Evolutionary conservation across 108 stramenopile species (phyloP), one percentile per base, ranked within the genome.

Genomic region (Pelagomonas calceolata): DNA sequence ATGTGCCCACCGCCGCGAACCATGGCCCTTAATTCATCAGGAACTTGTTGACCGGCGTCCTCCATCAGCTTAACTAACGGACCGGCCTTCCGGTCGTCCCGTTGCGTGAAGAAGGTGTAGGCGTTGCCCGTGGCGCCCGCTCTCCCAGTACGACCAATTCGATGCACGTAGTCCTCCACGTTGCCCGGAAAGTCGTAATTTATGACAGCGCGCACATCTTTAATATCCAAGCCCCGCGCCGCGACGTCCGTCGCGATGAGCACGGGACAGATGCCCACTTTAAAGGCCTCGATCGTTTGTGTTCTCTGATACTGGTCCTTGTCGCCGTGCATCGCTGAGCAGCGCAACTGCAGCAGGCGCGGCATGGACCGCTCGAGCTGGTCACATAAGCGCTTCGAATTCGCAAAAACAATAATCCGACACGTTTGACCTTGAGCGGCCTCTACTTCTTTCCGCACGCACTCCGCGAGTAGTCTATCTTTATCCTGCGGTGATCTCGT

Each of bases 171-270:
- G 21, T 74, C 68, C 46, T 74, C 73, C 30, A 82, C 80, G 45
- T 82, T 81, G 32, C 82, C 65, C 30, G 96, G 95, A 90, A 98
- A 95, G 78, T 95, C 93, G 76, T 88, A 99, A 80, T 97, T 97
- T 70, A 99, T 88, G 51, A 99, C 98, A 16, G 85, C 93, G 69
- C 86, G 90, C 34, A 99, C 95, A 75, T 96, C 94, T 77, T 97
- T 96, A 37, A 99, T 95, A 78, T 99, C 98, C 34, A 99, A 78
- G 14, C 98, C 98, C 66, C 98, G 87, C 0, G 96, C 96, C 10
- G 95, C 95, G 7, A 98, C 97, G 76, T 98, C 98, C 17, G 98
- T 99, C 12, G 98, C 98, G 76, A 99, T 93, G 73, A 99, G 76
- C 81, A 97, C 74, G 32, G 93, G 89, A 10, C 92, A 70, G 33